phyloP scores from a whole-genome alignment of 2,329 filamentous ascomycete species.

The Parastagonospora nodorum region DNA sequence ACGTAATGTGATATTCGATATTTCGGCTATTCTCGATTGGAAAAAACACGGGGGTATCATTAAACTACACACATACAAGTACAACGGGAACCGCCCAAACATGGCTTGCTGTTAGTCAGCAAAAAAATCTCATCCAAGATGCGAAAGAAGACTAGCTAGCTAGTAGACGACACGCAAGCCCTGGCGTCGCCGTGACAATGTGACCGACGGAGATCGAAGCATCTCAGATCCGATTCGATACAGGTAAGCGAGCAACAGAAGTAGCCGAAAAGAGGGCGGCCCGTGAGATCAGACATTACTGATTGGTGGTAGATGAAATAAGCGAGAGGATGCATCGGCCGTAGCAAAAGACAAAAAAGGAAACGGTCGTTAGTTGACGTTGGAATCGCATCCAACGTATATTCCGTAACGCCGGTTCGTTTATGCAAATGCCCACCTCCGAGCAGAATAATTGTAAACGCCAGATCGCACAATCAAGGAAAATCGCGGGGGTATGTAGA shows the following conservation, averaged over 20 bases:
- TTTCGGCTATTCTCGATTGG: background rate
- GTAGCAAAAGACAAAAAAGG: conserved; percentile 26
- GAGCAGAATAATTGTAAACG: background rate
- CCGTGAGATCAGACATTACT: conserved; percentile 23
- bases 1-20: background rate
- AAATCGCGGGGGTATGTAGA: background rate
- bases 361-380: conserved; percentile 36
- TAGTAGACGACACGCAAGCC: too few species aligned
- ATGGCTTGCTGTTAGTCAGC: background rate
- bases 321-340: conserved; percentile 1
- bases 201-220: too few species aligned
- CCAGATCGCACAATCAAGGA: background rate
- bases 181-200: too few species aligned
- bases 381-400: conserved; percentile 41
- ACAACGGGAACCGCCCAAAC: conserved; percentile 10
- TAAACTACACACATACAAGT: conserved; percentile 35
- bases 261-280: background rate
- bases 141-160: background rate
- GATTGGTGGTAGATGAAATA: background rate
- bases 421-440: conserved; percentile 5
- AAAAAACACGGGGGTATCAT: conserved; percentile 32
- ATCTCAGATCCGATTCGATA: too few species aligned
- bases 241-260: too few species aligned
- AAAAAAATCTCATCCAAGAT: conserved; percentile 5
- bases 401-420: background rate